These are phyloP conservation scores for Taphrina communis DNA, from an alignment of 1,139 yeast genomes.

Conservation along the genomic window DNA sequence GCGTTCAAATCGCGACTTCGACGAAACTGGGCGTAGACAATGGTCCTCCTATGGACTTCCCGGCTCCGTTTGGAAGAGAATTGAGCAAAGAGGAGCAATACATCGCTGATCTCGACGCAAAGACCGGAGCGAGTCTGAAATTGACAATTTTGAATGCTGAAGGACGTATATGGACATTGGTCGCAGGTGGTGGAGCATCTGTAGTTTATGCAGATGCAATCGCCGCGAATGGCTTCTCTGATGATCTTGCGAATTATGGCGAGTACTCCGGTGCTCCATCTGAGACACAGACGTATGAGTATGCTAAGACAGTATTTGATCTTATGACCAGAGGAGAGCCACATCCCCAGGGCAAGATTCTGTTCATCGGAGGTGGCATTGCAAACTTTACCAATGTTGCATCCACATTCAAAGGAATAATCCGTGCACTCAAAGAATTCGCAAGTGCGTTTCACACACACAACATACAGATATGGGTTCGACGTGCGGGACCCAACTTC, in stretches of 20 bases:
- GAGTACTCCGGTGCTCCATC: constrained; percentile 59
- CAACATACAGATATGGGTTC: constrained; percentile 56
- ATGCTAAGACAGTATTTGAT: constrained; percentile 58
- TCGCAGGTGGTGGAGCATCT: constrained; percentile 59
- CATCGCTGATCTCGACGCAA: constrained; percentile 58
- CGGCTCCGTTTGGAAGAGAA: constrained; percentile 59
- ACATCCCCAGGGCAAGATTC: constrained; percentile 50
- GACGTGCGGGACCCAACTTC: constrained; percentile 61
- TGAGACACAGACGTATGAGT: constrained; percentile 58
- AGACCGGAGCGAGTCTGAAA: constrained; percentile 59
- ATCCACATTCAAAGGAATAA: constrained; percentile 58
- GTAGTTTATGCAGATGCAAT: constrained; percentile 59
- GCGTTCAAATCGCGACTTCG: constrained; percentile 49
- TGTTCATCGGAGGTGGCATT: constrained; percentile 59
- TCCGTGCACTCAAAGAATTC: constrained; percentile 57
- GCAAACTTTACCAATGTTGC: constrained; percentile 60
- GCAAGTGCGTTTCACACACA: constrained; percentile 53
- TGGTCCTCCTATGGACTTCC: constrained; percentile 59
- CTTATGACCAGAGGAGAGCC: constrained; percentile 57
- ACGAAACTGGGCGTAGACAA: constrained; percentile 52
- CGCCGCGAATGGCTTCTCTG: constrained; percentile 57
- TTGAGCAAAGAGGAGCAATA: constrained; percentile 57
- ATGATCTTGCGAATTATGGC: constrained; percentile 58
- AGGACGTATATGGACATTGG: constrained; percentile 59
- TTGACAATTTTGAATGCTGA: constrained; percentile 56